phyloP scores from a whole-genome alignment of 225 moss, liverwort and hornwort species.

The Polytrichum commune region DNA sequence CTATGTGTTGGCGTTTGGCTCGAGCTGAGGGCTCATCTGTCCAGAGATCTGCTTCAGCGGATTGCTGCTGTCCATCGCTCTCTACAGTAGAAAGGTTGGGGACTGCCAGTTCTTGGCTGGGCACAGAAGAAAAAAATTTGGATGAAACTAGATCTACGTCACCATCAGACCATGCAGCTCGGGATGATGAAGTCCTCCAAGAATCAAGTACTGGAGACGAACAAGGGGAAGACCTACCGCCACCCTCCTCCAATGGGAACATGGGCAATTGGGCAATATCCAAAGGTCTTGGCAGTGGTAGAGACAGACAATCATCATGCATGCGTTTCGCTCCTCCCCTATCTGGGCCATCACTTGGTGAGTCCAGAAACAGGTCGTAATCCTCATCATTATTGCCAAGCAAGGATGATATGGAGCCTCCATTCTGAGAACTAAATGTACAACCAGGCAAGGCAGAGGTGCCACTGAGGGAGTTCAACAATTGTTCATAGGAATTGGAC shows the following conservation, averaged over 20 bases:
- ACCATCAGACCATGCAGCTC: neutral
- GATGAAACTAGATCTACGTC: neutral
- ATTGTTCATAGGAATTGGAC: neutral
- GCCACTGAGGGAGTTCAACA: neutral
- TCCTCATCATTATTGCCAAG: constrained; percentile 6
- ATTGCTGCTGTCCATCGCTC: neutral
- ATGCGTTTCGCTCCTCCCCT: constrained; percentile 26
- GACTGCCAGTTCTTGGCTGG: neutral
- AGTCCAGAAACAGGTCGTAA: constrained; percentile 1
- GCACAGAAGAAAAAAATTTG: neutral
- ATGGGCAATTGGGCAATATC: constrained; percentile 47
- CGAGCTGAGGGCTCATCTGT: constrained; percentile 2
- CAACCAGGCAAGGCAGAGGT: neutral
- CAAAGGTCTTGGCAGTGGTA: constrained; percentile 38
- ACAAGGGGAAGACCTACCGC: neutral
- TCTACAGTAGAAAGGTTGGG: constrained; percentile 2
- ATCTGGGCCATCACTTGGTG: neutral
- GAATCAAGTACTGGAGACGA: constrained; percentile 9
- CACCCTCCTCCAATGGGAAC: constrained; percentile 32
- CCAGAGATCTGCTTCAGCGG: constrained; percentile 7
- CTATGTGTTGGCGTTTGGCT: constrained; percentile 6
- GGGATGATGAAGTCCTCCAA: neutral
- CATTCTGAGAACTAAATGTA: neutral
- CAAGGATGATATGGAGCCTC: neutral
- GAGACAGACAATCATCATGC: constrained; percentile 39